phyloP scores from a whole-genome alignment of 2,329 filamentous ascomycete genomes.

The Penicillium aurantiogriseum region DNA sequence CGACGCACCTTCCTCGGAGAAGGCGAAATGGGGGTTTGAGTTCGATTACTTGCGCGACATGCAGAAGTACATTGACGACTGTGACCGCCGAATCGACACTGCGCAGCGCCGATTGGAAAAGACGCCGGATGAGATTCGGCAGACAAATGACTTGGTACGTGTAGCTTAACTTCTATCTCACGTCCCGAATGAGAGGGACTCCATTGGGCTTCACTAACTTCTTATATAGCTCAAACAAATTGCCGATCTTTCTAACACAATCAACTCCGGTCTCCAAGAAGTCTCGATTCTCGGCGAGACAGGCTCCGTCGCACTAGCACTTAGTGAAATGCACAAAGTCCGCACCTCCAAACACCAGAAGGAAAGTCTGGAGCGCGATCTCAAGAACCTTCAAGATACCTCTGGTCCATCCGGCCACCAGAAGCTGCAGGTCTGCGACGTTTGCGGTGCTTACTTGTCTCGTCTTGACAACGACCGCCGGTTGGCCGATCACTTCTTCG shows the following conservation, averaged over 20 bases:
- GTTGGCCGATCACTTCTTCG: slow-evolving; percentile 95
- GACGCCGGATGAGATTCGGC: slow-evolving; percentile 93
- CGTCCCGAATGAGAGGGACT: too few species aligned
- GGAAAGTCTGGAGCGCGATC: slow-evolving; percentile 77
- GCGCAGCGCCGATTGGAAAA: slow-evolving; percentile 91
- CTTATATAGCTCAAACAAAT: slow-evolving; percentile 71
- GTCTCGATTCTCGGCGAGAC: slow-evolving; percentile 81
- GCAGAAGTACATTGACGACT: slow-evolving; percentile 94
- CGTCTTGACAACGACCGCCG: slow-evolving; percentile 91
- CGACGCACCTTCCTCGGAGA: slow-evolving; percentile 66
- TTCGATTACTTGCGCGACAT: slow-evolving; percentile 96
- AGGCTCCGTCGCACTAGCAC: slow-evolving; percentile 74
- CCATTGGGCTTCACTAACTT: not conserved
- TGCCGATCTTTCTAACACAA: slow-evolving; percentile 71
- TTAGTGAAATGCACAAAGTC: slow-evolving; percentile 85
- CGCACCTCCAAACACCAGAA: slow-evolving; percentile 77
- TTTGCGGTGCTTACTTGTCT: slow-evolving; percentile 91
- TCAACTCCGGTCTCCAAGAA: slow-evolving; percentile 80
- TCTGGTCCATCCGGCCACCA: slow-evolving; percentile 92
- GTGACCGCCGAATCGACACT: slow-evolving; percentile 87
- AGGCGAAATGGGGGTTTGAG: slow-evolving; percentile 81
- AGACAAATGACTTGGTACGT: slow-evolving; percentile 78
- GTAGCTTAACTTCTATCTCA: not conserved
- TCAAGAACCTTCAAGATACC: slow-evolving; percentile 88
- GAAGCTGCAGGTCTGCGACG: slow-evolving; percentile 97